These are phyloP conservation scores for Sclerotinia minor DNA, from an alignment of 2,329 filamentous ascomycete genomes.

Conservation along the genomic window DNA sequence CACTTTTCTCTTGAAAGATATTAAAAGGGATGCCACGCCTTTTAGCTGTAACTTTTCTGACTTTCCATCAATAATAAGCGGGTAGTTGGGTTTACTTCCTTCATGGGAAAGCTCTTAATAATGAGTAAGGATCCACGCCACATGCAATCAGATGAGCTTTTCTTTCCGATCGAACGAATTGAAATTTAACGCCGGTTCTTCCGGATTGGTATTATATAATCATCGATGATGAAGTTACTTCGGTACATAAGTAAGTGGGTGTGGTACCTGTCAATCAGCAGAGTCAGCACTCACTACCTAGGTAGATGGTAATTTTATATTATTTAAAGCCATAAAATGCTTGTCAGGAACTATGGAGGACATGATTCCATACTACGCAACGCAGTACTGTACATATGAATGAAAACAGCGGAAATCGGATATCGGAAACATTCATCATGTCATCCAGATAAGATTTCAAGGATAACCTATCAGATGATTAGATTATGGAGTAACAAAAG, in stretches of 20 bases:
- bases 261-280: no score
- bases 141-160: conserved; percentile 13
- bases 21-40: conserved; percentile 7
- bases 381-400: no score
- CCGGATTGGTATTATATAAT: background rate
- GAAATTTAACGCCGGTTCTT: conserved; percentile 14
- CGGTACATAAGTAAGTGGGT: no score
- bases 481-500: background rate
- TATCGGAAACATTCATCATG: background rate
- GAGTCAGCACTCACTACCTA: no score
- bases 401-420: background rate
- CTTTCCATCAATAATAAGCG: conserved; percentile 13
- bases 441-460: conserved; percentile 1
- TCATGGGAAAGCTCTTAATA: conserved; percentile 19
- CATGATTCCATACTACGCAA: no score
- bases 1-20: background rate
- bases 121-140: conserved; percentile 17
- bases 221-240: no score
- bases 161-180: conserved; percentile 1
- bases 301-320: background rate
- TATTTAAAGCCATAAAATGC: background rate
- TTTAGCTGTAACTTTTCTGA: background rate
- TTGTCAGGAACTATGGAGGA: background rate
- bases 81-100: conserved; percentile 5
- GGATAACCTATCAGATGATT: background rate